Conservation (phyloP, 208 protist genomes). For the Leishmania guyanensis region DNA sequence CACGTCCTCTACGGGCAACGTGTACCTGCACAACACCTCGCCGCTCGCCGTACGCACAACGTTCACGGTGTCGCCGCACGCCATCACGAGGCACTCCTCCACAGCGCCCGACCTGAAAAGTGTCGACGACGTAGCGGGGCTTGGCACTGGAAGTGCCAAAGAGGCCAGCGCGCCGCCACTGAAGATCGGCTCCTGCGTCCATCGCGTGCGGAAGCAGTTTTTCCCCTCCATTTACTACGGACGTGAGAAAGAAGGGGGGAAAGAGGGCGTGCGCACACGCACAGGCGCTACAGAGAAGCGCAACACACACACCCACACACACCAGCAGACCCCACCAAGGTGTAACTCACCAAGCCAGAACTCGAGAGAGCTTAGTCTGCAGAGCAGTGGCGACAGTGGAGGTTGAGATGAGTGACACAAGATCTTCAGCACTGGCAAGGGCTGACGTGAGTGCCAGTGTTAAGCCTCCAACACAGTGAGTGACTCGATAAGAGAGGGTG, state of each 20-base stretch:
- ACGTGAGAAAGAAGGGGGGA: not conserved
- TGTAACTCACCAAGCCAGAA: not conserved
- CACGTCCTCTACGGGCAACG: conserved; percentile 80
- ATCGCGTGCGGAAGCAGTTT: conserved; percentile 85
- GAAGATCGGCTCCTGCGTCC: conserved; percentile 86
- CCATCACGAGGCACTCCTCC: conserved; percentile 66
- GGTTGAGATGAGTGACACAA: not conserved
- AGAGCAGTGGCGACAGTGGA: not conserved
- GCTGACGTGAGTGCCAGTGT: not conserved
- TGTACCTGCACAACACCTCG: conserved; percentile 69
- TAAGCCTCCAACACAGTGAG: not conserved
- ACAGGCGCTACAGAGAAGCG: not conserved
- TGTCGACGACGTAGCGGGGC: not conserved
- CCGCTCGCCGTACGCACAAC: conserved; percentile 60
- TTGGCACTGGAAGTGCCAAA: conserved; percentile 39
- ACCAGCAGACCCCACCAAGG: not conserved
- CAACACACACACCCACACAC: not conserved
- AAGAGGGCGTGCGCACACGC: not conserved
- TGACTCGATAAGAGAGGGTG: not conserved
- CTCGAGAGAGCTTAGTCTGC: not conserved
- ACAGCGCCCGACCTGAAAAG: not conserved
- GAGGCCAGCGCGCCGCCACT: conserved; percentile 82
- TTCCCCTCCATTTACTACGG: conserved; percentile 74
- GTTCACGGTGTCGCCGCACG: conserved; percentile 87
- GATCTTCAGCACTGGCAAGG: not conserved